Evolutionary conservation across 768 basidiomycete species (phyloP).

Genomic region (Butyriboletus loyo): DNA sequence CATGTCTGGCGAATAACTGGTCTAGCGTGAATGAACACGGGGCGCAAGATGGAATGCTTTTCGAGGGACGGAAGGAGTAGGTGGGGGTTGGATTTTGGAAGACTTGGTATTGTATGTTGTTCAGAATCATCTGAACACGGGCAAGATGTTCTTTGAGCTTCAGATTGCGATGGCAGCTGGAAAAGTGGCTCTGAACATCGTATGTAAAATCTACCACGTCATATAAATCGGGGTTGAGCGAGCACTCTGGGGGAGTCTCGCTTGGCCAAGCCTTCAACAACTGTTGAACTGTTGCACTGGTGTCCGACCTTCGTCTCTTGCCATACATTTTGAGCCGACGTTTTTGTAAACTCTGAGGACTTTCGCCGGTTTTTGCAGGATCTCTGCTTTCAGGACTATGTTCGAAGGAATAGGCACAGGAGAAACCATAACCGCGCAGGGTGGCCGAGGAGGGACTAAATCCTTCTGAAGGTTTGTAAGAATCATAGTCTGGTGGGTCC

Average conservation of each 20-base stretch:
- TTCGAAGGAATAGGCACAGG: constrained; percentile 1
- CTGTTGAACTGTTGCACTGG: neutral
- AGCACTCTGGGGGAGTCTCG: constrained; percentile 7
- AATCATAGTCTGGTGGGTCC: constrained; percentile 15
- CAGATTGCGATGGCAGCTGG: constrained; percentile 14
- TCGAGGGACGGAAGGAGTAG: constrained; percentile 6
- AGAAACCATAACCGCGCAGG: neutral
- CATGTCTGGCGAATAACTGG: constrained; percentile 4
- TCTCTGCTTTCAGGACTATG: constrained; percentile 11
- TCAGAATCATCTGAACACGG: constrained; percentile 11
- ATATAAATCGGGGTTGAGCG: constrained; percentile 2
- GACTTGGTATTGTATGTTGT: neutral
- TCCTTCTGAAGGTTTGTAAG: constrained; percentile 12
- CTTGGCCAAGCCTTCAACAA: constrained; percentile 20
- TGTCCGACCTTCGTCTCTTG: constrained; percentile 5
- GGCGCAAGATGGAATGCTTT: neutral
- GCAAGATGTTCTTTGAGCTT: constrained; percentile 13
- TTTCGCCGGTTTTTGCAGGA: neutral
- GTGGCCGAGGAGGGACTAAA: neutral
- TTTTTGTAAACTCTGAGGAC: neutral
- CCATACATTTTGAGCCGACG: constrained; percentile 10
- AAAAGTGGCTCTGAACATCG: constrained; percentile 3
- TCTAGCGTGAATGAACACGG: neutral
- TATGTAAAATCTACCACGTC: neutral
- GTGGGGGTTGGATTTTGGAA: neutral